Evolutionary conservation across 2,329 filamentous ascomycete genomes (phyloP).

Genomic region (Chalaropsis thielavioides): DNA sequence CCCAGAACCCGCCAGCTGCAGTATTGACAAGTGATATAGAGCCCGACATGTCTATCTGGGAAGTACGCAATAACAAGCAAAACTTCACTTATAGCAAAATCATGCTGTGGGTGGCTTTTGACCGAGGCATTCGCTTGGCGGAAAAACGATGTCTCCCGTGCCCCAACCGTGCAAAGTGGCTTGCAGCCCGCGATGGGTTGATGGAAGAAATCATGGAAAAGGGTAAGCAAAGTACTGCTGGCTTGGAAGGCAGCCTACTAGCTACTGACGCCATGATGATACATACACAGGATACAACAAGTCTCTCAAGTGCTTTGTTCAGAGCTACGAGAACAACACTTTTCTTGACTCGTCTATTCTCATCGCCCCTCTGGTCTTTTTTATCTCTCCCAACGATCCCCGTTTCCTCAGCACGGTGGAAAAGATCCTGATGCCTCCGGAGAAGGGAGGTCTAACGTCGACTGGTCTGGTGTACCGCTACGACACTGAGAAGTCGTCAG

Average conservation of each 20-base stretch:
- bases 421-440: conserved; percentile 53
- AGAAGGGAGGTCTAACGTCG: conserved; percentile 61
- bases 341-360: conserved; percentile 60
- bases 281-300: conserved; percentile 56
- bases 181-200: conserved; percentile 48
- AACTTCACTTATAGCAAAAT: conserved; percentile 72
- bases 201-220: conserved; percentile 69
- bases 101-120: conserved; percentile 71
- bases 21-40: conserved; percentile 26
- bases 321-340: conserved; percentile 59
- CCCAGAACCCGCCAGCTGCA: not conserved
- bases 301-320: conserved; percentile 54
- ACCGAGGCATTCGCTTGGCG: conserved; percentile 56
- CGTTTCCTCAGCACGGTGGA: conserved; percentile 60
- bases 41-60: conserved; percentile 73
- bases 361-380: conserved; percentile 66
- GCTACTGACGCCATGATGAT: not conserved
- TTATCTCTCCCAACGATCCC: conserved; percentile 63
- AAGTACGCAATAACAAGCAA: conserved; percentile 60
- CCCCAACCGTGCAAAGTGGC: conserved; percentile 52
- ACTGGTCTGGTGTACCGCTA: conserved; percentile 65
- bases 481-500: conserved; percentile 51
- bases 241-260: not conserved
- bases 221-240: conserved; percentile 25
- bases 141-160: conserved; percentile 66